Percentiles rank a stretch among this genome's conserved stretches.
Conservation (phyloP, 2,329 filamentous ascomycete species). For the Aspergillus viridinutans region DNA sequence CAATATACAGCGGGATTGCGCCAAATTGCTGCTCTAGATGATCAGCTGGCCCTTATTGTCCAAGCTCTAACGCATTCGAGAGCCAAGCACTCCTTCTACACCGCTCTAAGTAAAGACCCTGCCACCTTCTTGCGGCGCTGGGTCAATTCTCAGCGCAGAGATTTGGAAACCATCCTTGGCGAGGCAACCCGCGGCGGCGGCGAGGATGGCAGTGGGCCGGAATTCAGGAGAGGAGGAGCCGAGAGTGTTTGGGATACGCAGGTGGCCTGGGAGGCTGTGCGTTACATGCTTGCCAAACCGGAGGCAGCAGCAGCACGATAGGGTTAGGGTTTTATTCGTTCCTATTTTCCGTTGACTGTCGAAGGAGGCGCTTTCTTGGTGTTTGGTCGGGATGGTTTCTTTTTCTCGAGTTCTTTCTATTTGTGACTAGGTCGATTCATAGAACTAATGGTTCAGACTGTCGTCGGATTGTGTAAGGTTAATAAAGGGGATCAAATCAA, state of each 20-base stretch:
- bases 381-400: not conserved
- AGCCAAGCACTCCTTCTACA: constrained; percentile 85
- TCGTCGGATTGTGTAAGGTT: not conserved
- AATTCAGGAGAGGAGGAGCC: constrained; percentile 47
- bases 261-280: constrained; percentile 59
- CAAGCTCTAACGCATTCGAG: constrained; percentile 81
- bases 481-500: not conserved
- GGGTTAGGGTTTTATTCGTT: constrained; percentile 8
- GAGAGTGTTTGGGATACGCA: constrained; percentile 62
- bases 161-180: constrained; percentile 82
- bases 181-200: constrained; percentile 62
- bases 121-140: constrained; percentile 80
- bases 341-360: constrained; percentile 12
- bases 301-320: constrained; percentile 31
- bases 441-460: not conserved
- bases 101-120: constrained; percentile 72
- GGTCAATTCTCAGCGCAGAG: constrained; percentile 85
- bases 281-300: constrained; percentile 55
- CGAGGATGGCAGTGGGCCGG: constrained; percentile 50
- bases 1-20: constrained; percentile 68
- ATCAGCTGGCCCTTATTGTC: constrained; percentile 76
- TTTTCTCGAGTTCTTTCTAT: not conserved
- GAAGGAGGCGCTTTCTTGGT: constrained; percentile 1
- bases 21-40: constrained; percentile 72
- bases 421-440: not conserved